A percentile compares a stretch with the other conserved stretches of the same genome.
These are phyloP conservation scores for Magnolia kwangsiensis DNA, from an alignment of 164 flowering plant species.

Conservation along the genomic window DNA sequence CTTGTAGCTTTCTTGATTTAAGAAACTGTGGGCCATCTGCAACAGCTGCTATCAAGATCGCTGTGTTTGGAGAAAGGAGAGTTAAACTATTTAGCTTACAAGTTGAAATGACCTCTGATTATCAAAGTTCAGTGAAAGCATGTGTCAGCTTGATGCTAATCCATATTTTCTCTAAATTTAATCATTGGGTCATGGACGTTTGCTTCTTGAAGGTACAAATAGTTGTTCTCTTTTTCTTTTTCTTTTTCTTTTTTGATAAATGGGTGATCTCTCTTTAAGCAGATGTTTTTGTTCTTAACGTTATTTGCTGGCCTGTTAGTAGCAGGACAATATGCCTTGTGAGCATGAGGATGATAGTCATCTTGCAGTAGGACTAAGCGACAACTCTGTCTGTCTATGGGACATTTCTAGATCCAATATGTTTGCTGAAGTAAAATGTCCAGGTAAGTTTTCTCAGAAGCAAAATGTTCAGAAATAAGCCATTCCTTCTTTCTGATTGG, in stretches of 20 bases:
- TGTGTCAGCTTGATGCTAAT: conserved; percentile 30
- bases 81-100: conserved; percentile 54
- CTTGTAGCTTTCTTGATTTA: conserved; percentile 22
- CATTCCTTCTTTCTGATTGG: neutral
- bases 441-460: conserved; percentile 48
- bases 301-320: conserved; percentile 19
- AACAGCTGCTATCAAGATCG: conserved; percentile 35
- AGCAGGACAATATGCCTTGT: conserved; percentile 26
- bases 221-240: neutral
- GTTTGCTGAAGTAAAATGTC: conserved; percentile 51
- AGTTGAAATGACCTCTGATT: conserved; percentile 16
- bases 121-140: conserved; percentile 10
- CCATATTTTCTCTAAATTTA: conserved; percentile 54
- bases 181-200: conserved; percentile 85
- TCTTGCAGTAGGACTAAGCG: conserved; percentile 85
- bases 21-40: conserved; percentile 15
- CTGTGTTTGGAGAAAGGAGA: conserved; percentile 73
- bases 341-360: conserved; percentile 18
- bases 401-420: conserved; percentile 36
- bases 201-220: conserved; percentile 65
- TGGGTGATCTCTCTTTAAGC: neutral
- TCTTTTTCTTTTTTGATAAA: neutral
- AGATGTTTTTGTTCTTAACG: neutral
- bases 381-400: conserved; percentile 77
- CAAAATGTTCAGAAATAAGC: neutral